Conservation (phyloP, 176 grass and related monocot species). For the Poa pratensis region DNA sequence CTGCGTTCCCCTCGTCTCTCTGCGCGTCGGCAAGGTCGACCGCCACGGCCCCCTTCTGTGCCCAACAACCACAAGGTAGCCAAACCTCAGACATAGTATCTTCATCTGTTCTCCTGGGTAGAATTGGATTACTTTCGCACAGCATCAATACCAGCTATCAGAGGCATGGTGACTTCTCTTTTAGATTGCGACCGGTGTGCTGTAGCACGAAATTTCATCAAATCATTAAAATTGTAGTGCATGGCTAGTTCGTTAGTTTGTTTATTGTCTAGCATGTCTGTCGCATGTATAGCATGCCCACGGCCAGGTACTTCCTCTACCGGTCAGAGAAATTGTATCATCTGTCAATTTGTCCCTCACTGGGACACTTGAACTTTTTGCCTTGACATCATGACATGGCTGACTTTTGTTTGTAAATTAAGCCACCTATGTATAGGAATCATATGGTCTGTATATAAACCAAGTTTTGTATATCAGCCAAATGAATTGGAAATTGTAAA, state of each 20-base stretch:
- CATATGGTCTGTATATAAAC: neutral
- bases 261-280: neutral
- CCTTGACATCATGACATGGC: too few relatives aligned
- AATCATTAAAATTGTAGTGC: neutral
- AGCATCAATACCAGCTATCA: neutral
- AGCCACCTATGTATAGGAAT: neutral
- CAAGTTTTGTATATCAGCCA: neutral
- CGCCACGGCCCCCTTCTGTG: conserved; percentile 64
- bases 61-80: conserved; percentile 73
- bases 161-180: neutral
- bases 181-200: neutral
- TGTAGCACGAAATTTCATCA: neutral
- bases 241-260: neutral
- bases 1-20: conserved; percentile 84
- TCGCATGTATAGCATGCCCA: conserved; percentile 5
- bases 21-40: conserved; percentile 81
- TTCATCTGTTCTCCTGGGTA: neutral
- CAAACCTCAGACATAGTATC: neutral
- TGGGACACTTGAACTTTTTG: neutral
- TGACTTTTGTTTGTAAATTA: neutral
- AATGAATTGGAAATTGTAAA: neutral
- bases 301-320: neutral
- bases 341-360: neutral
- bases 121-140: conserved; percentile 9
- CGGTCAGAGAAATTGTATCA: neutral